Conservation (phyloP, 169 alveolate genomes). For the Plasmodium yoelii region DNA sequence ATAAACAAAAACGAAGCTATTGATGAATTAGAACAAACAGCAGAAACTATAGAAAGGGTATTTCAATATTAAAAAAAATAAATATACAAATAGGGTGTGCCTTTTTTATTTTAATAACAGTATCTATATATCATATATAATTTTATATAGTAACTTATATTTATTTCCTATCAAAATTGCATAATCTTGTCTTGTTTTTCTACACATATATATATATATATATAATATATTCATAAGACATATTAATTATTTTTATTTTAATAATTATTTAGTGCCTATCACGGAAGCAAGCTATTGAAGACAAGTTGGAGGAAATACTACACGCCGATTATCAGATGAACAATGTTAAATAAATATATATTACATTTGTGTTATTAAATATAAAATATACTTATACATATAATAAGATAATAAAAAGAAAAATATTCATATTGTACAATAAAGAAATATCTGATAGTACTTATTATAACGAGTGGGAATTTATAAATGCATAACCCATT, state of each 20-base stretch:
- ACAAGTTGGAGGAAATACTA: constrained; percentile 38
- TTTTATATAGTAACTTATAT: too few relatives aligned
- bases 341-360: background rate
- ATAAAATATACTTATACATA: too few relatives aligned
- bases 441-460: background rate
- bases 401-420: too few relatives aligned
- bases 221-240: background rate
- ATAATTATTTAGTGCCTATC: constrained; percentile 23
- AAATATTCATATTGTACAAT: too few relatives aligned
- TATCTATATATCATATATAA: too few relatives aligned
- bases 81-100: too few relatives aligned
- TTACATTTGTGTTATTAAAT: too few relatives aligned
- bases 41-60: constrained; percentile 41
- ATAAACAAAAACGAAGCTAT: constrained; percentile 32
- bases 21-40: constrained; percentile 24
- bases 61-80: constrained; percentile 14
- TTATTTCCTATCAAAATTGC: too few relatives aligned
- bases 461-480: background rate
- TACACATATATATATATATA: background rate
- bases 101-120: too few relatives aligned
- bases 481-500: background rate
- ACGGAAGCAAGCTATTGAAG: constrained; percentile 18
- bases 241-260: constrained; percentile 1
- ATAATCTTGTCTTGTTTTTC: background rate
- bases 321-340: constrained; percentile 4